Evolutionary conservation across 352 stramenopile species (phyloP).

Genomic region (Globisporangium echinulatum): DNA sequence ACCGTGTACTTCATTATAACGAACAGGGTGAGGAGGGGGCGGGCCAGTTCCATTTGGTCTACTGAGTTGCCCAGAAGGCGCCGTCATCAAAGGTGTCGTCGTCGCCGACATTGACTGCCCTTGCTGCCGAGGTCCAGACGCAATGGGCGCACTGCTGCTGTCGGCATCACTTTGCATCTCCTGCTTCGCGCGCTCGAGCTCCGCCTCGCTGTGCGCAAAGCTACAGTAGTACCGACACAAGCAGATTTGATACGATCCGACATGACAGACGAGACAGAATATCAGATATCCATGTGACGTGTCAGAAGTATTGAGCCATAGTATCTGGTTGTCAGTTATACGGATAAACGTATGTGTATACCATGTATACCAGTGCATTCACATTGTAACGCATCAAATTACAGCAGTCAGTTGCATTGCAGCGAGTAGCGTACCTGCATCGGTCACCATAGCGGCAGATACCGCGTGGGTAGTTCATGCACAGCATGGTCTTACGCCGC

Average conservation of each 20-base stretch:
- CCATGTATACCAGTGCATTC: no score
- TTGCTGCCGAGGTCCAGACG: neutral
- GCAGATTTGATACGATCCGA: no score
- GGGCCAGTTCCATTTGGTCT: constrained; percentile 45
- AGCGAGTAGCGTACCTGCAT: constrained; percentile 49
- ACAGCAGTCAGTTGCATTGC: no score
- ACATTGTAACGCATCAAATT: no score
- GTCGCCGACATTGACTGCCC: neutral
- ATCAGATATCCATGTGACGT: no score
- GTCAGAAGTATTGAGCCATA: no score
- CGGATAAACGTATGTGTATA: no score
- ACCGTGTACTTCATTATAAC: constrained; percentile 62
- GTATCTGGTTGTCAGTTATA: no score
- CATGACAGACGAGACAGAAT: no score
- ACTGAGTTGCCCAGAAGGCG: constrained; percentile 23
- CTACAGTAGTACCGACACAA: constrained; percentile 13
- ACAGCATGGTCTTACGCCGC: constrained; percentile 73
- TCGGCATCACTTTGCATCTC: constrained; percentile 3
- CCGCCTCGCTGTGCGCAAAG: constrained; percentile 76
- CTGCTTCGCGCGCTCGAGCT: constrained; percentile 26
- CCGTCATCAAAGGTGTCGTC: no score
- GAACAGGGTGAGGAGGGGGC: constrained; percentile 11
- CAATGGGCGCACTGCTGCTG: neutral
- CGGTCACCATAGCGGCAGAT: constrained; percentile 81
- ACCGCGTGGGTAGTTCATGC: constrained; percentile 61